Conservation (phyloP, 1,284 basidiomycete genomes). For the Ustilago xerochloae region DNA sequence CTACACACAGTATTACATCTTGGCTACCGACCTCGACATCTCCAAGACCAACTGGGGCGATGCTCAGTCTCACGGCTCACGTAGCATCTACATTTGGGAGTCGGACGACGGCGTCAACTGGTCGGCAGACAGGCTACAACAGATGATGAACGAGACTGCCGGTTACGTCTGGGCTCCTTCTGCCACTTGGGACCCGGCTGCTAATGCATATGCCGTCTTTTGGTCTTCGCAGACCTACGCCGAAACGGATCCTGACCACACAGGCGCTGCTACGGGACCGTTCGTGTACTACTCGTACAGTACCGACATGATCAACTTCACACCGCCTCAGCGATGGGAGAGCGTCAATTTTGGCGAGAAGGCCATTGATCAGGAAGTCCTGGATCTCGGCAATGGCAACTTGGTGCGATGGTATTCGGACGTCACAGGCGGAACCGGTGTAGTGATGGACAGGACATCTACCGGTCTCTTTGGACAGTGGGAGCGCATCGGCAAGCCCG, state of each 20-base stretch:
- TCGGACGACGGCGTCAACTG: constrained; percentile 27
- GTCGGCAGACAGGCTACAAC: constrained; percentile 9
- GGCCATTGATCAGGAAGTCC: constrained; percentile 27
- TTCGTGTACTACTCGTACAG: constrained; percentile 33
- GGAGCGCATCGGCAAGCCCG: constrained; percentile 33
- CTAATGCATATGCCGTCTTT: constrained; percentile 27
- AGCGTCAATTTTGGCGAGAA: constrained; percentile 31
- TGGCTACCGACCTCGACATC: constrained; percentile 31
- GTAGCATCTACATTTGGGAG: constrained; percentile 28
- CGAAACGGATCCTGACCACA: constrained; percentile 20
- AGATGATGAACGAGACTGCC: constrained; percentile 22
- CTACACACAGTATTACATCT: constrained; percentile 16
- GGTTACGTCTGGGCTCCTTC: constrained; percentile 35
- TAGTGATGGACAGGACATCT: constrained; percentile 32
- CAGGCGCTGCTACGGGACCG: constrained; percentile 10
- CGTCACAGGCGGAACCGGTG: constrained; percentile 10
- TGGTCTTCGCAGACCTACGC: constrained; percentile 31
- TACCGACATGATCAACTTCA: constrained; percentile 26
- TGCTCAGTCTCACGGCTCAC: constrained; percentile 30
- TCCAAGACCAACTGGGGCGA: constrained; percentile 33
- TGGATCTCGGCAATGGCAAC: constrained; percentile 26
- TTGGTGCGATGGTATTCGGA: constrained; percentile 30
- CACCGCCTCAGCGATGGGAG: constrained; percentile 19
- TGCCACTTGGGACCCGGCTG: constrained; percentile 23
- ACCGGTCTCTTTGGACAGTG: constrained; percentile 22